A percentile compares a stretch with the other conserved stretches of the same genome.
phyloP scores from a whole-genome alignment of 2,329 filamentous ascomycete species.

The Drechslerella dactyloides region DNA sequence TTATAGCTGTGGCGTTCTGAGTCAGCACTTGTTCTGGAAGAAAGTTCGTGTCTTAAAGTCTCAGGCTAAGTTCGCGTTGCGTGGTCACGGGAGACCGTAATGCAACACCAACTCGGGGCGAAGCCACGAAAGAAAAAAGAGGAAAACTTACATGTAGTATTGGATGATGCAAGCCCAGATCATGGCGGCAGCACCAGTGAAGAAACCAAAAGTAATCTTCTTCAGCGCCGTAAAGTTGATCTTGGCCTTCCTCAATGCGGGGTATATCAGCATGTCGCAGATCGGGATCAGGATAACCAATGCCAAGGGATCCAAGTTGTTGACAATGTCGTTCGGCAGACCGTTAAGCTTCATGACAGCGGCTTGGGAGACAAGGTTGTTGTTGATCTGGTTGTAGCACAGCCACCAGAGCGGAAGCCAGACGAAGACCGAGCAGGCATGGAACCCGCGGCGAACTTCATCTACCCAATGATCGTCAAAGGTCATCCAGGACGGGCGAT shows the following conservation, averaged over 20 bases:
- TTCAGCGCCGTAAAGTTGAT: constrained; percentile 50
- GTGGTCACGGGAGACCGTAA: not conserved
- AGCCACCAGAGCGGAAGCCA: constrained; percentile 72
- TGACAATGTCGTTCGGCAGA: constrained; percentile 55
- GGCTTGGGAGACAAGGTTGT: constrained; percentile 69
- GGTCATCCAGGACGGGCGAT: constrained; percentile 75
- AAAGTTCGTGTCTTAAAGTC: no score
- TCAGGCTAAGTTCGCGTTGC: not conserved
- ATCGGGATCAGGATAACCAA: constrained; percentile 56
- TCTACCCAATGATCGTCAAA: constrained; percentile 85
- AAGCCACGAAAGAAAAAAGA: no score
- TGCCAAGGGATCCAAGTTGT: constrained; percentile 55
- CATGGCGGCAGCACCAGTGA: constrained; percentile 58
- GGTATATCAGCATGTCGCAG: constrained; percentile 52
- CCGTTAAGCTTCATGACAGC: constrained; percentile 65
- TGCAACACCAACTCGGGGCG: constrained; percentile 2
- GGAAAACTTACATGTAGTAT: constrained; percentile 39
- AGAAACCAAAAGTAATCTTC: constrained; percentile 57
- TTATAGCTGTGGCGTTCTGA: constrained; percentile 30
- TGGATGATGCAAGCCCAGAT: constrained; percentile 62
- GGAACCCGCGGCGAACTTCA: constrained; percentile 73
- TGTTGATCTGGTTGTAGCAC: constrained; percentile 66
- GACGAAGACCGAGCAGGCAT: constrained; percentile 65
- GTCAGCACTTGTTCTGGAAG: constrained; percentile 14
- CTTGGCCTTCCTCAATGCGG: constrained; percentile 30